Base-by-base conservation (phyloP, 1,284 basidiomycete genomes). In the Farysia itapuensis region DNA sequence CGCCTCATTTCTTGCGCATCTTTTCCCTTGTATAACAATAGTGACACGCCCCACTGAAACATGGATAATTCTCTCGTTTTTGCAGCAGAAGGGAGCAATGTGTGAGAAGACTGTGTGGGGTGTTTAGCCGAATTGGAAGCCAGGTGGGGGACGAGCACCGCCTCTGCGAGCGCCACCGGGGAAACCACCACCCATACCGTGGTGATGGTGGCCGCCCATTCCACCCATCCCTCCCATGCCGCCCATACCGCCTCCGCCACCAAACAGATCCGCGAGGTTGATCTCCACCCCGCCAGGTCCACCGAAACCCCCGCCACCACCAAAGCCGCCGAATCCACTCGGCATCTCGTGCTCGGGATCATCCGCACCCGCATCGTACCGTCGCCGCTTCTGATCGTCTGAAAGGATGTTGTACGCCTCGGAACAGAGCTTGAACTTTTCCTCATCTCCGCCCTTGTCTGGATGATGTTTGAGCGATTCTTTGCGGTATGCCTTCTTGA, bases 401-500 rank as follows among this genome's bases (percentile, higher is more conserved):
- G 54, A 58, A 15, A 76, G 50, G n/a, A 75, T 48, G 15, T 47
- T 48, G 45, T 72, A 76, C 20, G 72, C 72, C 43, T 76, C 74
- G 37, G 60, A 66, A 44, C 69, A 69, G 21, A 74, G 46, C 48
- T 76, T 76, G 61, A 76, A 76, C 52, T 74, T 74, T 31, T 75
- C 74, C 44, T 74, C 69, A 40, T 76, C 71, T 11, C 74, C 74
- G 15, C 74, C 74, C 45, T 76, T 76, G 47, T 76, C 74, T 5
- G 74, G 74, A 33, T 76, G 74, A 38, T 76, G 74, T 43, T 72
- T 72, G 43, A 76, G 61, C 41, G 61, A 66, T 34, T 69, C 66
- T 19, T 61, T 60, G 15, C 71, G 48, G 39, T 72, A 74, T 1
- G 71, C 71, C 35, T 84, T 86, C 78, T 88, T 88, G 80, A 95